A percentile compares a stretch with the other conserved stretches of the same genome.
Conservation (phyloP, 352 stramenopile genomes). For the Globisporangium nunn region DNA sequence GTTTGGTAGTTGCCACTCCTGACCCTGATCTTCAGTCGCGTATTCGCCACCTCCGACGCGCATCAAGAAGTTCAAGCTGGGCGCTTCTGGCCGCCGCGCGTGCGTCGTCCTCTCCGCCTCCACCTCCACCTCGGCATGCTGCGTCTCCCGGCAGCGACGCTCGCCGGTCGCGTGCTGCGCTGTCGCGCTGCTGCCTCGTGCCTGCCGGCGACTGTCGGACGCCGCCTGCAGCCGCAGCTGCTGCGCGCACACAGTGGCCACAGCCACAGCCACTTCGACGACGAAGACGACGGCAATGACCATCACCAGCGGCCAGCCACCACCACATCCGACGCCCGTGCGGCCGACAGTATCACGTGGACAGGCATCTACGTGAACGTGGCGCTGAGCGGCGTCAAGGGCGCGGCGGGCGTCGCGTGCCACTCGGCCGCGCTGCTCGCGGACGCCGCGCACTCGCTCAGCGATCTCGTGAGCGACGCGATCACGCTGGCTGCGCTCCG, state of each 20-base stretch:
- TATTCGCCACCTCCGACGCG: too few species aligned
- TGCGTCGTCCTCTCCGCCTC: too few species aligned
- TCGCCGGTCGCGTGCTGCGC: neutral
- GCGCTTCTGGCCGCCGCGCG: too few species aligned
- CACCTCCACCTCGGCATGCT: too few species aligned
- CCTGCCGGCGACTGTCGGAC: neutral
- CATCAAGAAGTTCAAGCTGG: too few species aligned
- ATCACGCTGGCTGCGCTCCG: conserved; percentile 91
- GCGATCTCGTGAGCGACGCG: conserved; percentile 92
- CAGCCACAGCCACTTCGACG: conserved; percentile 19
- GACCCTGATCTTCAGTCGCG: too few species aligned
- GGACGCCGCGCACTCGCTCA: conserved; percentile 92
- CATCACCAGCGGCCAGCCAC: conserved; percentile 15
- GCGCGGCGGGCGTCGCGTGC: conserved; percentile 56
- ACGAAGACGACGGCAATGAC: conserved; percentile 21
- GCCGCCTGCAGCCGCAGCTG: neutral
- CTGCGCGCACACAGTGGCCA: conserved; percentile 10
- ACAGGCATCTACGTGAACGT: conserved; percentile 64
- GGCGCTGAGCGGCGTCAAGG: conserved; percentile 57
- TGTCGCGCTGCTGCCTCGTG: neutral
- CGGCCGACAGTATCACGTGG: conserved; percentile 65
- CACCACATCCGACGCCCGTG: conserved; percentile 18
- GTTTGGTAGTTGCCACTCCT: too few species aligned
- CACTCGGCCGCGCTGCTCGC: conserved; percentile 89
- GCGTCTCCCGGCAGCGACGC: too few species aligned